These are phyloP conservation scores for Cytospora piceicola DNA, from an alignment of 2,329 filamentous ascomycete genomes.

Conservation along the genomic window DNA sequence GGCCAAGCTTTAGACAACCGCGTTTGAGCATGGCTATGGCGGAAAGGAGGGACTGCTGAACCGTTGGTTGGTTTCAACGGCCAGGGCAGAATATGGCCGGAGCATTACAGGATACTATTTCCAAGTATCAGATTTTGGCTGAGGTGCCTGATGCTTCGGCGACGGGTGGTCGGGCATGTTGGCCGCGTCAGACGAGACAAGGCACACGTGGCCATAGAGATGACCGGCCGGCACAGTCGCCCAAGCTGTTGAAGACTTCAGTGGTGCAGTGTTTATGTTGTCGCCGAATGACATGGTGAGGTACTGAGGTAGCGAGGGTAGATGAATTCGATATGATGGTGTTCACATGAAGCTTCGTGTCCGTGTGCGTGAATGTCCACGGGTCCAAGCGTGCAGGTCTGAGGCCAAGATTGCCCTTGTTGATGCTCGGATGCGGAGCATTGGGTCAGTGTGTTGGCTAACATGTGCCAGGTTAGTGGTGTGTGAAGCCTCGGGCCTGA, in stretches of 20 bases:
- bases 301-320: conserved; percentile 25
- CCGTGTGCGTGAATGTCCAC: neutral
- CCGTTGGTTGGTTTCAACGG: neutral
- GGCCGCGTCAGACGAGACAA: conserved; percentile 6
- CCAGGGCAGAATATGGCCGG: conserved; percentile 9
- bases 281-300: conserved; percentile 2
- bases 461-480: neutral
- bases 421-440: neutral
- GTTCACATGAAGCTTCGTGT: neutral
- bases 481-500: neutral
- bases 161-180: neutral
- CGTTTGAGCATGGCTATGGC: conserved; percentile 8
- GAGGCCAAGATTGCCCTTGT: neutral
- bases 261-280: conserved; percentile 10
- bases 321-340: conserved; percentile 20
- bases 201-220: conserved; percentile 9
- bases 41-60: conserved; percentile 8
- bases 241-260: neutral
- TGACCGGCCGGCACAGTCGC: conserved; percentile 1
- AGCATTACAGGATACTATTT: conserved; percentile 23
- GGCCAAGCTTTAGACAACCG: neutral
- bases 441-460: neutral
- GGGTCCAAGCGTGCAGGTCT: neutral
- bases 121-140: conserved; percentile 18
- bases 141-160: conserved; percentile 3